Base-by-base conservation (phyloP, 805 yeast species). In the Blastobotrys chiropterorum region DNA sequence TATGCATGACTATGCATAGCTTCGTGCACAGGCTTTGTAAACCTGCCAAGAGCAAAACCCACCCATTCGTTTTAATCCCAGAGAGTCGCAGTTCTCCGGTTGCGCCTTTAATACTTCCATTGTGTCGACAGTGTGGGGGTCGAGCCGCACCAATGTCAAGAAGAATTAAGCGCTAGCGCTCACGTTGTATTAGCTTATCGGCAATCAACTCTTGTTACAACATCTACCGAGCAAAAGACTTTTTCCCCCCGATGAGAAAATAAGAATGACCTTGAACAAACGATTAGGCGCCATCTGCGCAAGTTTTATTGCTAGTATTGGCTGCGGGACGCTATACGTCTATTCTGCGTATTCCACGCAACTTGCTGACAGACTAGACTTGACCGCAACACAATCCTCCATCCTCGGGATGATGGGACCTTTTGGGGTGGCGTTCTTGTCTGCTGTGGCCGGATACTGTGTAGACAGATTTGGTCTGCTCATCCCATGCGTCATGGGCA, bases 271-370 rank as follows among this genome's bases (percentile, higher is more conserved):
- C 11, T 30, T 31, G 34, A 14, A 30, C 15, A 45, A 45, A 41
- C 39, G 48, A 19, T 16, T 34, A 6, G 26, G 41, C 26, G 51
- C 61, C 4, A 44, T 59, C 1, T 46, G 47, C 44, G 49, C 54
- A 31, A 38, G 51, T 44, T 57, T 53, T 15, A 31, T 50, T 15
- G 61, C 61, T 15, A 50, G 57, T 38, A 50, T 61, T 8, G 65
- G 61, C 34, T 61, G 78, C 21, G 92, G 92, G 1, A 85, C 90
- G 1, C 70, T 82, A 54, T 85, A 85, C 64, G 70, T 84, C 38
- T 85, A 80, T 65, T 80, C 86, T 2, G 84, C 85, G 0, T 85
- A 80, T 62, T 80, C 86, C 44, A 88, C 90, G 0, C 90, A 85
- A 61, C 71, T 83, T 51, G 86, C 88, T 1, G 65, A 64, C 38